Percentiles rank a stretch among this genome's conserved stretches.
Conservation (phyloP, 2,329 filamentous ascomycete genomes). For the Xylaria sp. region DNA sequence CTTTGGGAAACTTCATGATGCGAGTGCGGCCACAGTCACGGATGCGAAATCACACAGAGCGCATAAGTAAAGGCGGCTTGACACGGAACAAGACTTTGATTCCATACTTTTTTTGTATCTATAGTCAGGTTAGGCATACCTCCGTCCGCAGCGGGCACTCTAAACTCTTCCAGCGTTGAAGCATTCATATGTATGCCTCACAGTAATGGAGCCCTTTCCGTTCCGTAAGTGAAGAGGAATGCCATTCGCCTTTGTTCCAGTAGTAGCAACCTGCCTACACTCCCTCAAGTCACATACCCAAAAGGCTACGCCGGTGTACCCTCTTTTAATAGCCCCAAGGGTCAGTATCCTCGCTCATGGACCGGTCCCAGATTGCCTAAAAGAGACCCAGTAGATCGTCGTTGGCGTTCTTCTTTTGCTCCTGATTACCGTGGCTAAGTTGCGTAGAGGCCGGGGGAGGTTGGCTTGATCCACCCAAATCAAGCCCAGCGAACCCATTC, state of each 20-base stretch:
- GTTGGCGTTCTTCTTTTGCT: conserved; percentile 51
- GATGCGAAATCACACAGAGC: not conserved
- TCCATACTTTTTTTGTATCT: conserved; percentile 19
- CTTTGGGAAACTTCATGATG: not conserved
- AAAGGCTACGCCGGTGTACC: not conserved
- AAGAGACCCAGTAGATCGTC: conserved; percentile 68
- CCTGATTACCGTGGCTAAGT: conserved; percentile 48
- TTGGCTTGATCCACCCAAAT: conserved; percentile 69
- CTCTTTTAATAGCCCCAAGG: not conserved
- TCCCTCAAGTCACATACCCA: conserved; percentile 18
- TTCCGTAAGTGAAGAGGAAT: conserved; percentile 1
- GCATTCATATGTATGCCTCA: conserved; percentile 10
- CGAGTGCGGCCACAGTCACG: not conserved
- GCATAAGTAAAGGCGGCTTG: not conserved
- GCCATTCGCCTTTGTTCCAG: not conserved
- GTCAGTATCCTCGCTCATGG: not conserved
- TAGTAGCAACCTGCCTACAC: not conserved
- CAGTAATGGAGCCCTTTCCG: conserved; percentile 1
- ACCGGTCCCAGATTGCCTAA: conserved; percentile 40
- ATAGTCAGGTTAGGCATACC: conserved; percentile 11
- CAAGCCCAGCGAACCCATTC: conserved; percentile 84
- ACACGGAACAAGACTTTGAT: conserved; percentile 4
- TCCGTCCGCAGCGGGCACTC: not conserved
- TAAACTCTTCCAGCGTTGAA: not conserved
- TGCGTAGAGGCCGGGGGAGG: conserved; percentile 70